Conservation (phyloP, 23 red algal species). For the Pyropia yezoensis region DNA sequence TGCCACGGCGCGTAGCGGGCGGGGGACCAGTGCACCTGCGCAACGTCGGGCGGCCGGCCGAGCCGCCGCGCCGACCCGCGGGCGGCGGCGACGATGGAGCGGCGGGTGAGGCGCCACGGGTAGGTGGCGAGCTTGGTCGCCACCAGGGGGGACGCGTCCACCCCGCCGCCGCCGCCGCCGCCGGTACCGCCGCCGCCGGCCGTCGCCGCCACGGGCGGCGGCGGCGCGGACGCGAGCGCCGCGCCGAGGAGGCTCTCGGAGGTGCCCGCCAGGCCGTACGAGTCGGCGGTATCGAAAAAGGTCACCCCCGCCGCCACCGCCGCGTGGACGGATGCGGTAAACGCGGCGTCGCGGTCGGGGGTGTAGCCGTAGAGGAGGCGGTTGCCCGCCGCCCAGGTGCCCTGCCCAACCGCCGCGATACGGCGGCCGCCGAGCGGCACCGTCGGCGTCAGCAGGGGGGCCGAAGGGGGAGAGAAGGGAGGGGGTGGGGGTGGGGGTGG, state of each 20-base stretch:
- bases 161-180: too few relatives aligned
- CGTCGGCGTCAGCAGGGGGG: too few relatives aligned
- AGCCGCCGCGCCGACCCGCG: constrained; percentile 24
- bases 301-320: constrained; percentile 24
- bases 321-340: constrained; percentile 8
- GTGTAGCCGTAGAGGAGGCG: constrained; percentile 42
- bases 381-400: constrained; percentile 56
- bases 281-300: constrained; percentile 52
- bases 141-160: neutral
- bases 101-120: constrained; percentile 36
- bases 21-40: constrained; percentile 49
- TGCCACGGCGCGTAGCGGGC: constrained; percentile 32
- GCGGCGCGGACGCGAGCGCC: constrained; percentile 9
- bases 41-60: constrained; percentile 19
- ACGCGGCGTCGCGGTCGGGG: constrained; percentile 8
- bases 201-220: too few relatives aligned
- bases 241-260: constrained; percentile 26
- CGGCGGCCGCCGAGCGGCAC: too few relatives aligned
- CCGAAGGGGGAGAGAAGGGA: too few relatives aligned
- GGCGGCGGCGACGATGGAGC: constrained; percentile 34
- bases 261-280: constrained; percentile 34
- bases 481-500: too few relatives aligned
- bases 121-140: constrained; percentile 50
- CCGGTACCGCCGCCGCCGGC: too few relatives aligned
- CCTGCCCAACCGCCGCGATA: constrained; percentile 6